Evolutionary conservation across 441 rosid species (phyloP).

Genomic region (Gossypium davidsonii): DNA sequence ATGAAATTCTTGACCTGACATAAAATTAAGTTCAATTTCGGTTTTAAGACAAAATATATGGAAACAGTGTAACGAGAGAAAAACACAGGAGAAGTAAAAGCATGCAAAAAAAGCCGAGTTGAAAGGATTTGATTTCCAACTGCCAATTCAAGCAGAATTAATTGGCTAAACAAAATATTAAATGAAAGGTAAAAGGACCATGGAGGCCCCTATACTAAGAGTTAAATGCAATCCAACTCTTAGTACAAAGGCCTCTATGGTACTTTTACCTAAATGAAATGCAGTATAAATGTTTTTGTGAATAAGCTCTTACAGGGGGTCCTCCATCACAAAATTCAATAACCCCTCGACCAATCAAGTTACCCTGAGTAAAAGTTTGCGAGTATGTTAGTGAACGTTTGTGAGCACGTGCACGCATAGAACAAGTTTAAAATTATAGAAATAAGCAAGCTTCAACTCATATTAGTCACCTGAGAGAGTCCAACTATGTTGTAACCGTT

Average conservation of each 20-base stretch:
- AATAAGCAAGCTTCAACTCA: not conserved
- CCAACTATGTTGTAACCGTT: conserved; percentile 76
- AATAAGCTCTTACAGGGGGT: conserved; percentile 46
- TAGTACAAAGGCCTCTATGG: too few species aligned
- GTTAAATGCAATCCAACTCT: too few species aligned
- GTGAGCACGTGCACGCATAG: not conserved
- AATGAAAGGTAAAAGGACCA: not conserved
- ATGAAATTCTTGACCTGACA: conserved; percentile 69
- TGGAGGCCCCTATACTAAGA: too few species aligned
- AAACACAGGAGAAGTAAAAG: not conserved
- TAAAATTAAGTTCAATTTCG: not conserved
- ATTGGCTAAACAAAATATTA: not conserved
- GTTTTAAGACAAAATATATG: not conserved
- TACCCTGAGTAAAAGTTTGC: conserved; percentile 37
- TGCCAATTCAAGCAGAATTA: not conserved
- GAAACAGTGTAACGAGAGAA: not conserved
- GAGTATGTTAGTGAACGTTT: not conserved
- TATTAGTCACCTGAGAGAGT: conserved; percentile 65
- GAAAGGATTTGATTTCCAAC: not conserved
- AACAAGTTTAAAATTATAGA: not conserved
- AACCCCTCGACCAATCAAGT: conserved; percentile 64
- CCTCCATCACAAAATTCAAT: conserved; percentile 78
- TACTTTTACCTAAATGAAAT: not conserved
- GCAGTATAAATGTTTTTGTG: not conserved
- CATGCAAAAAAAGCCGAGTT: not conserved